phyloP scores from a whole-genome alignment of 106 monocot genomes.

The Allium sativum region DNA sequence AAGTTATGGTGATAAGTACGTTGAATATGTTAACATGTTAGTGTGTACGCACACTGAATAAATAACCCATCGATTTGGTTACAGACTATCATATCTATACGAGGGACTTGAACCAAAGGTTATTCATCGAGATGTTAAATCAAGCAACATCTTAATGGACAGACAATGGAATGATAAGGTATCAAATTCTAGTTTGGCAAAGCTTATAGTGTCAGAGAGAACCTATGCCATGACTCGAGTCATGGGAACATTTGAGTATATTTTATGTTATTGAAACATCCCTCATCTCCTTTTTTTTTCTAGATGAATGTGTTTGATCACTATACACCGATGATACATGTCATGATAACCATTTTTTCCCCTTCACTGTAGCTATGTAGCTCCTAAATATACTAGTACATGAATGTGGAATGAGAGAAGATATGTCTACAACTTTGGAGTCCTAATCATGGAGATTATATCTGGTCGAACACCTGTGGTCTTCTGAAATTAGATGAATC shows the following conservation, averaged over 20 bases:
- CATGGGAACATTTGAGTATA: conserved; percentile 52
- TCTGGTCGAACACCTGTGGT: conserved; percentile 49
- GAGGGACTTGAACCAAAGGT: conserved; percentile 52
- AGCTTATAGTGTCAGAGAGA: conserved; percentile 30
- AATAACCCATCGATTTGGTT: no score
- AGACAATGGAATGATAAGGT: conserved; percentile 40
- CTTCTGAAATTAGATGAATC: no score
- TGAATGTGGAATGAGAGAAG: conserved; percentile 55
- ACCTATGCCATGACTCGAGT: conserved; percentile 43
- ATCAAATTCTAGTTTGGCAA: conserved; percentile 43
- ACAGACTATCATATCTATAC: conserved; percentile 39
- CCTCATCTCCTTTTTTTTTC: background rate
- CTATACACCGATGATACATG: background rate
- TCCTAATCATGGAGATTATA: conserved; percentile 50
- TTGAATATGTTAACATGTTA: background rate
- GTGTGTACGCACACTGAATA: background rate
- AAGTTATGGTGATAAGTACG: background rate
- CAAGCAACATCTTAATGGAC: conserved; percentile 45
- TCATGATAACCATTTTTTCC: background rate
- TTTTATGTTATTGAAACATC: no score
- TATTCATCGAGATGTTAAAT: conserved; percentile 47
- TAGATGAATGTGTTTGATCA: background rate
- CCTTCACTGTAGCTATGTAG: conserved; percentile 31
- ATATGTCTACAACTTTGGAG: conserved; percentile 50
- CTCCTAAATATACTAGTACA: conserved; percentile 45